Percentiles rank a stretch among this genome's conserved stretches.
Evolutionary conservation across 768 basidiomycete species (phyloP).

Genomic region (Boletus rex-veris): DNA sequence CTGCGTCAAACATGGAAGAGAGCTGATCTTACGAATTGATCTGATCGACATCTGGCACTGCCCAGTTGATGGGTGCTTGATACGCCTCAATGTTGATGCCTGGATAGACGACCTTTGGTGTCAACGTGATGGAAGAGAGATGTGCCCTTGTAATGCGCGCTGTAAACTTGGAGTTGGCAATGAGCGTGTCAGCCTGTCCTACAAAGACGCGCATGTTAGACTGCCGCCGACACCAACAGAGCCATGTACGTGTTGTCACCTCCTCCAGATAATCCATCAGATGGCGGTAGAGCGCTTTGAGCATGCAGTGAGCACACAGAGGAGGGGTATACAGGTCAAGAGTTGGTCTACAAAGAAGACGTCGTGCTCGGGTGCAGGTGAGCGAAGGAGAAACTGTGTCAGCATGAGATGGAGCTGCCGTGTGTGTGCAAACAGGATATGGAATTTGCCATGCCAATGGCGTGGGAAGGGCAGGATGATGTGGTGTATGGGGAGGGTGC

Average conservation of each 20-base stretch:
- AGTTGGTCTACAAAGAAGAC: conserved; percentile 95
- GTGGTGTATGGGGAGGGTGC: conserved; percentile 74
- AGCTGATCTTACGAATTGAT: too few species aligned
- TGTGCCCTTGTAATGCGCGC: conserved; percentile 73
- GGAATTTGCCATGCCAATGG: conserved; percentile 73
- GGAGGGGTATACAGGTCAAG: conserved; percentile 84
- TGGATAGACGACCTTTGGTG: conserved; percentile 86
- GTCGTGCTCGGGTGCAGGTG: conserved; percentile 52
- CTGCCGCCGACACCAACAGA: neutral
- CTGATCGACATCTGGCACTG: too few species aligned
- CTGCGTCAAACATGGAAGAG: too few species aligned
- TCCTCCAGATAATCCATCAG: conserved; percentile 94
- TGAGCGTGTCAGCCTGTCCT: conserved; percentile 88
- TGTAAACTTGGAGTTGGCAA: conserved; percentile 92
- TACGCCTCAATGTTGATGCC: conserved; percentile 86
- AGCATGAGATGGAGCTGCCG: conserved; percentile 80
- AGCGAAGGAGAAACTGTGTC: conserved; percentile 50
- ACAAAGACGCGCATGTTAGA: neutral
- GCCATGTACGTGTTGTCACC: conserved; percentile 71
- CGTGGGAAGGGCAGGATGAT: conserved; percentile 77
- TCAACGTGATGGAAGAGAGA: conserved; percentile 61
- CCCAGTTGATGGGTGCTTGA: conserved; percentile 37
- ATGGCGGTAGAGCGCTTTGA: conserved; percentile 71
- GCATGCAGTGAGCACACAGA: conserved; percentile 63
- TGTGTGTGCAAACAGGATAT: conserved; percentile 84